Evolutionary conservation across 306 rosid species (phyloP).

Genomic region (Ormosia emarginata): DNA sequence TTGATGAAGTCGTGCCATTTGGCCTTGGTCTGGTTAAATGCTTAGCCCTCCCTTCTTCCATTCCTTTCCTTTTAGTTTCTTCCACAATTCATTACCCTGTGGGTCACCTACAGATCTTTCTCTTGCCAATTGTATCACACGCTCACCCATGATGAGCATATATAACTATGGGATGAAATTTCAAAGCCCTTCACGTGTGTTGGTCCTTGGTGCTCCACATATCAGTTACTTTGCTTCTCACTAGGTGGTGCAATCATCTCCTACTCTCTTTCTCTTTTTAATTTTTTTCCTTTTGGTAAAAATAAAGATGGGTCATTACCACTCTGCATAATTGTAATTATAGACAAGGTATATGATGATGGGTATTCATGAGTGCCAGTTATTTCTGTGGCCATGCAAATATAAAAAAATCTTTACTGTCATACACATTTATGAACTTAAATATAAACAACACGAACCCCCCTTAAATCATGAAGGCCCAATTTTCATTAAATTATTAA

Average conservation of each 20-base stretch:
- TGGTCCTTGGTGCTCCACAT: constrained; percentile 51
- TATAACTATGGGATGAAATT: constrained; percentile 39
- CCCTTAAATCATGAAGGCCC: constrained; percentile 46
- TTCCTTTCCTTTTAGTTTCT: constrained; percentile 13
- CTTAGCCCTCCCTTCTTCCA: not conserved
- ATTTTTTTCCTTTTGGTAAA: constrained; percentile 38
- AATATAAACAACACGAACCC: constrained; percentile 34
- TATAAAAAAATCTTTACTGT: constrained; percentile 41
- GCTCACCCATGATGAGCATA: constrained; percentile 43
- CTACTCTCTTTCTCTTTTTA: constrained; percentile 3
- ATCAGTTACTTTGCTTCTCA: constrained; percentile 39
- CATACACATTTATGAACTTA: constrained; percentile 60
- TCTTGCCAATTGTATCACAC: constrained; percentile 42
- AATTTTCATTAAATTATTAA: constrained; percentile 14
- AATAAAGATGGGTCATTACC: constrained; percentile 61
- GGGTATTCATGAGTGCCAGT: constrained; percentile 77
- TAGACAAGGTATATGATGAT: constrained; percentile 73
- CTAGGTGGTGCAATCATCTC: constrained; percentile 49
- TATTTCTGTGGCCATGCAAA: constrained; percentile 55
- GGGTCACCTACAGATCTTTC: constrained; percentile 37
- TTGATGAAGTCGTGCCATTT: constrained; percentile 46
- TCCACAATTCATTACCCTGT: constrained; percentile 34
- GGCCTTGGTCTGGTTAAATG: not conserved
- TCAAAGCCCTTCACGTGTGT: constrained; percentile 68
- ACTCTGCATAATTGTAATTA: constrained; percentile 89